Base-by-base conservation (phyloP, 441 rosid species). In the Adansonia gregorii region DNA sequence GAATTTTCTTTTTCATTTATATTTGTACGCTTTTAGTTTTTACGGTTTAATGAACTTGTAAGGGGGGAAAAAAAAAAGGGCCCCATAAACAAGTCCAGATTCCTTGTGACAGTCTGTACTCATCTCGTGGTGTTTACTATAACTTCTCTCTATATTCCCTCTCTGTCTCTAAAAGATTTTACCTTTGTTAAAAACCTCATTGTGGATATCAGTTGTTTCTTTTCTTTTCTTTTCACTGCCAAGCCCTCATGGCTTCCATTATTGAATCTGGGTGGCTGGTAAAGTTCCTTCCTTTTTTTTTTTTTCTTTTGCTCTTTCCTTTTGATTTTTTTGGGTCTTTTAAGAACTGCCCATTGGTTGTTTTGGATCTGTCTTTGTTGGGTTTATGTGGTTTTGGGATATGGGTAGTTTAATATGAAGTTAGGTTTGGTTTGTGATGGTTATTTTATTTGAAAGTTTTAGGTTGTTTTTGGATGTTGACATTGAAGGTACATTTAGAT, bases 251-350 rank as follows among this genome's bases (percentile, higher is more conserved):
- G 93, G 90, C 89, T 78, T 87, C 88, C 83, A 41, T 88, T 79
- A 72, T 93, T 78, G 93, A 93, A 81, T 90, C 96, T 67, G 87
- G 89, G 74, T 95, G 99, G 99, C 96, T 78, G 97, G 99, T 95
- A 91, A 65, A 15, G 64, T 27, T 56, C 72, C 46, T 65, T 27
- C 22, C 19, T 24, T 24, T n/a, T 22, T 19, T 31, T n/a, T n/a
- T 22, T 17, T 19, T 31, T n/a, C 14, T 22, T 17, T 61, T 22
- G 39, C 0, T 64, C 54, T 51, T 82, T 51, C 22, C 14, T 63
- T 22, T 67, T 67, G 5, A 5, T 3, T 52, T 41, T 14, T 24
- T 24, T 24, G 48, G 27, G 73, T 74, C 59, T 41, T 45, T 31
- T 20, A 7, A 24, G 6, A 27, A 48, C 43, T 24, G 24, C 19